Percentiles rank a stretch among this genome's conserved stretches.
Evolutionary conservation across 495 filamentous ascomycete genomes (phyloP).

Genomic region (Annulohypoxylon stygium): DNA sequence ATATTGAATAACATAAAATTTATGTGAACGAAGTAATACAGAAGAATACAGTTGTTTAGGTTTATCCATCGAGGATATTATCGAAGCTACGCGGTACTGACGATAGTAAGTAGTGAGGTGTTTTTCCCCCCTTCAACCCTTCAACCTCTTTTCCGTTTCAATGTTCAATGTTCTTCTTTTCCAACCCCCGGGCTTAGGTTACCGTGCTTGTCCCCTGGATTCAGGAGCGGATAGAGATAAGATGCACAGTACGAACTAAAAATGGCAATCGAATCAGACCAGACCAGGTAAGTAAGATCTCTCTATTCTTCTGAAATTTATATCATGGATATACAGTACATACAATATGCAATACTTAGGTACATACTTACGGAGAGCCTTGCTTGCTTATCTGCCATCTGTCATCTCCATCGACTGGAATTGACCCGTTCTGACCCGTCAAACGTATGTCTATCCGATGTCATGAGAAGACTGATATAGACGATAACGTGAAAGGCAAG

Average conservation of each 20-base stretch:
- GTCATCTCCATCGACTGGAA: slow-evolving; percentile 14
- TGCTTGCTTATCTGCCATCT: slow-evolving; percentile 15
- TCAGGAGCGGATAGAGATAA: slow-evolving; percentile 25
- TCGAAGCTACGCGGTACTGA: slow-evolving; percentile 1
- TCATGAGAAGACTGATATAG: slow-evolving; percentile 6
- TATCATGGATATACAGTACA: slow-evolving; percentile 6
- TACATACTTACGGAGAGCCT: neutral
- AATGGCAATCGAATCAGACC: slow-evolving; percentile 19
- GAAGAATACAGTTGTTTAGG: neutral
- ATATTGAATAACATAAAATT: slow-evolving; percentile 1
- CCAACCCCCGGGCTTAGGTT: slow-evolving; percentile 12
- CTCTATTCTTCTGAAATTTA: neutral
- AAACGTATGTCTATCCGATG: slow-evolving; percentile 6
- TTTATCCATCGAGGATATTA: slow-evolving; percentile 1
- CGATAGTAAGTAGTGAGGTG: neutral
- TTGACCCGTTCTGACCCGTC: slow-evolving; percentile 13
- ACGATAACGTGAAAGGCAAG: slow-evolving; percentile 11
- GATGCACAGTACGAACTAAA: slow-evolving; percentile 40
- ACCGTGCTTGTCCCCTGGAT: slow-evolving; percentile 28
- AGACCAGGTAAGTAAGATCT: slow-evolving; percentile 27
- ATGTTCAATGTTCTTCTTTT: neutral
- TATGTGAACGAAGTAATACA: slow-evolving; percentile 3
- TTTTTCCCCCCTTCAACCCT: slow-evolving; percentile 3
- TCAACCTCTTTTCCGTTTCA: slow-evolving; percentile 3
- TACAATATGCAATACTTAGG: neutral